These are phyloP conservation scores for Puya raimondii DNA, from an alignment of 176 grass and related monocot genomes.

Conservation along the genomic window DNA sequence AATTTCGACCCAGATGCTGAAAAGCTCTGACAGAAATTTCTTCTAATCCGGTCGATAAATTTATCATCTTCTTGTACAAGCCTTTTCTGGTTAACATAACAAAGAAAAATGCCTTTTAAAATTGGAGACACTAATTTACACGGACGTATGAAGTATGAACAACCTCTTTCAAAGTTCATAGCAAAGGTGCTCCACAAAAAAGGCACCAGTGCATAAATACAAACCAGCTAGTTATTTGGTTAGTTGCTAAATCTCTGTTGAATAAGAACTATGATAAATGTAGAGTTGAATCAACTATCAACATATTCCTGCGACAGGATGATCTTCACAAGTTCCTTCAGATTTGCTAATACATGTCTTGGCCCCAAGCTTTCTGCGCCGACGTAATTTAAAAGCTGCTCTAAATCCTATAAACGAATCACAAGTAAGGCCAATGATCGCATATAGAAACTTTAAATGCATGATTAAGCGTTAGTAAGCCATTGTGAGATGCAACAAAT, in stretches of 20 bases:
- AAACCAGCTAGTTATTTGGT: background rate
- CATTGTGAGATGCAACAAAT: background rate
- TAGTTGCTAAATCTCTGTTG: background rate
- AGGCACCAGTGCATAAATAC: background rate
- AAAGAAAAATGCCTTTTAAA: too few species aligned
- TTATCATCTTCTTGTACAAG: too few species aligned
- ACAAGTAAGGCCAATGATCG: background rate
- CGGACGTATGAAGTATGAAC: too few species aligned
- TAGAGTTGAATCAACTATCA: conserved; percentile 27
- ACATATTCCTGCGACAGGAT: conserved; percentile 61
- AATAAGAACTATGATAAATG: background rate
- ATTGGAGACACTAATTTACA: too few species aligned
- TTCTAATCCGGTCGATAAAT: too few species aligned
- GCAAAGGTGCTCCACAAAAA: too few species aligned
- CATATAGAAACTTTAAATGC: background rate
- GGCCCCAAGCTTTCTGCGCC: conserved; percentile 77
- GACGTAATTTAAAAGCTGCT: conserved; percentile 86
- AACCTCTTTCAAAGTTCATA: too few species aligned
- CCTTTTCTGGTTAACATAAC: too few species aligned
- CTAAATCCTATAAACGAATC: conserved; percentile 43
- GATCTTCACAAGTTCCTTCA: conserved; percentile 73
- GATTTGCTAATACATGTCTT: conserved; percentile 83
- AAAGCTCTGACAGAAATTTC: too few species aligned
- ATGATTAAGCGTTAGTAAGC: background rate
- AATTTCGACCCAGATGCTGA: too few species aligned